These are phyloP conservation scores for Phaffia tasmanica DNA, from an alignment of 768 basidiomycete genomes.

Conservation along the genomic window DNA sequence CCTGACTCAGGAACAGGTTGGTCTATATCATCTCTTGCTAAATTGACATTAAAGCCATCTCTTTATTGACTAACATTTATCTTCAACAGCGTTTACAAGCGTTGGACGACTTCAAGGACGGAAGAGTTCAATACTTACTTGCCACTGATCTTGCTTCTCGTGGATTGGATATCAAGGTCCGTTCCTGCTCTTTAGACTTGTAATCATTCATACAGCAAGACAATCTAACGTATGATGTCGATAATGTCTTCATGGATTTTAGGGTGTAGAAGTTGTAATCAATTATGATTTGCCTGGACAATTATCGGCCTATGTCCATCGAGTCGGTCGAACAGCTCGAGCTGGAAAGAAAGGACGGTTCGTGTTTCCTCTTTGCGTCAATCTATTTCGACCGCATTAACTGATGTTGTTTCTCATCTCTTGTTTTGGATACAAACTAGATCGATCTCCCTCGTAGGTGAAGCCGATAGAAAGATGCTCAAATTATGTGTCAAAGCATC, in stretches of 20 bases:
- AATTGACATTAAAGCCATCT: background rate
- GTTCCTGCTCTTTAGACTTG: background rate
- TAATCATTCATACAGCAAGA: background rate
- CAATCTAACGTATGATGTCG: background rate
- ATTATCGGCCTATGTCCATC: conserved; percentile 85
- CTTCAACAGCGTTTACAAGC: conserved; percentile 64
- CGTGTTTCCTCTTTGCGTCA: conserved; percentile 33
- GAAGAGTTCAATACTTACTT: conserved; percentile 79
- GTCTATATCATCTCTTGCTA: conserved; percentile 26
- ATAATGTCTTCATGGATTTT: conserved; percentile 84
- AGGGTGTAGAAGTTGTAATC: conserved; percentile 92
- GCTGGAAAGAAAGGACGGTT: conserved; percentile 86
- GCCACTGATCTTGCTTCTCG: conserved; percentile 86
- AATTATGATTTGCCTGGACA: conserved; percentile 98
- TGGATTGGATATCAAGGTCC: conserved; percentile 27
- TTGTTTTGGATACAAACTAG: conserved; percentile 39
- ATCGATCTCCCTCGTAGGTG: conserved; percentile 89
- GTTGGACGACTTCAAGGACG: conserved; percentile 75
- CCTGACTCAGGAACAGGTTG: conserved; percentile 85
- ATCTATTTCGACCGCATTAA: background rate
- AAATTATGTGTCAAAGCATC: conserved; percentile 90
- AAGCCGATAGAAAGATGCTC: conserved; percentile 89
- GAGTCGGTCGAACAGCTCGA: conserved; percentile 92
- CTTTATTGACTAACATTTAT: background rate
- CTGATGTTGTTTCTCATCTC: conserved; percentile 6